A percentile compares a stretch with the other conserved stretches of the same genome.
Conservation (phyloP, 129 eudicot genomes). For the Pseudognaphalium luteoalbum region DNA sequence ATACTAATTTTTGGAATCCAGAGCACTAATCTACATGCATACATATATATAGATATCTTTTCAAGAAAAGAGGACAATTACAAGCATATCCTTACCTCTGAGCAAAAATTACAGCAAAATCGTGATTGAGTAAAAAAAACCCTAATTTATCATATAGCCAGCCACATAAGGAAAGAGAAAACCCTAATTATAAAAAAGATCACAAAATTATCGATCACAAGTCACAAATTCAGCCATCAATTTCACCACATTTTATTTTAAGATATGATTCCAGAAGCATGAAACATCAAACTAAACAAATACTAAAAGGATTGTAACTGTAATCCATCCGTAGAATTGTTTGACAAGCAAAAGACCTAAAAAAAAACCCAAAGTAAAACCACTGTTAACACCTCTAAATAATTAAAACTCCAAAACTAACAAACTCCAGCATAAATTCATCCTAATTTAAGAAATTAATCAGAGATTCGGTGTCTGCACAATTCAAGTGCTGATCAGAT, state of each 20-base stretch:
- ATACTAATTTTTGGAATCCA: not conserved
- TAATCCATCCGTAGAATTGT: not conserved
- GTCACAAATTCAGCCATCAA: not conserved
- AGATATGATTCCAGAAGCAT: not conserved
- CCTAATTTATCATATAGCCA: slow-evolving; percentile 8
- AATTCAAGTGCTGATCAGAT: slow-evolving; percentile 12
- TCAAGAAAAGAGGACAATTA: slow-evolving; percentile 9
- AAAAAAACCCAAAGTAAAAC: not conserved
- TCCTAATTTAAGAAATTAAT: not conserved
- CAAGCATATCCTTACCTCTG: slow-evolving; percentile 5
- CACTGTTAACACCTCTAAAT: not conserved
- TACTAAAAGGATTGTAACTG: too few relatives aligned
- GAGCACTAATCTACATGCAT: not conserved
- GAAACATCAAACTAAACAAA: slow-evolving; percentile 2
- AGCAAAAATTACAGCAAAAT: not conserved
- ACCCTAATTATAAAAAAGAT: slow-evolving; percentile 1
- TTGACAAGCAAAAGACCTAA: not conserved
- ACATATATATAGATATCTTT: not conserved
- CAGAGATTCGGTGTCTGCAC: not conserved
- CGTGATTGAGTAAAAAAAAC: slow-evolving; percentile 9
- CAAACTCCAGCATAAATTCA: not conserved
- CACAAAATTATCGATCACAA: not conserved
- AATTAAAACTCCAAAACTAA: not conserved
- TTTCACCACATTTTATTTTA: not conserved
- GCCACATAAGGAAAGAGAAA: slow-evolving; percentile 7